Evolutionary conservation across 805 yeast genomes (phyloP), one percentile per base, ranked within the genome.

Genomic region (Yarrowia sp.): DNA sequence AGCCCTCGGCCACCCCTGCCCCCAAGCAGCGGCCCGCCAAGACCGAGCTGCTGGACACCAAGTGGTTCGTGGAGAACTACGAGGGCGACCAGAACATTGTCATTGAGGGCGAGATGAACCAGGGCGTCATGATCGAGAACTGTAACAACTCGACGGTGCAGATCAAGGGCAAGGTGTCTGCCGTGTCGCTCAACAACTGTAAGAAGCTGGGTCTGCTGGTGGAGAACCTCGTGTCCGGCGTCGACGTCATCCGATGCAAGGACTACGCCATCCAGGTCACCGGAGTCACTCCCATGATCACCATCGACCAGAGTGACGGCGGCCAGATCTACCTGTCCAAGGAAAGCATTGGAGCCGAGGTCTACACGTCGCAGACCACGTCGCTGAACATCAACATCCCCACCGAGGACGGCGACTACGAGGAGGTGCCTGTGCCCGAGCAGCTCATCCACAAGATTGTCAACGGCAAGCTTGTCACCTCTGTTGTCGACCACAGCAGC

Each of bases 391-490:
- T 95, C 73, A 91, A 93, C 75, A 83, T 91, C 55, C 97, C 97
- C 36, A 84, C 84, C 58, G 85, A 82, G 15, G 88, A 83, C 26
- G 91, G 87, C 46, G 86, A 83, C 56, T 89, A 70, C 36, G 82
- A 56, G 97, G 99, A 95, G 79, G 80, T 87, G 68, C 88, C 97
- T 9, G 85, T 90, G 50, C 97, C 98, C 9, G 99, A 95, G 79
- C 99, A 95, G 81, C 84, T 95, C 79, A 86, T 86, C 75, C 97
- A 92, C 79, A 82, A 85, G 16, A 81, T 91, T 71, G 77, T 79
- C 55, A 75, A 77, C 68, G 95, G 94, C 38, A 84, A 85, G 75
- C 78, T 93, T 70, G 82, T 83, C 42, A 83, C 85, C 71, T 49
- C 41, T 55, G 89, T 92, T 72, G 97, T 91, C 59, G 95, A 90